Base-by-base conservation (phyloP, 148 eudicot species). In the Nyssa sinensis region DNA sequence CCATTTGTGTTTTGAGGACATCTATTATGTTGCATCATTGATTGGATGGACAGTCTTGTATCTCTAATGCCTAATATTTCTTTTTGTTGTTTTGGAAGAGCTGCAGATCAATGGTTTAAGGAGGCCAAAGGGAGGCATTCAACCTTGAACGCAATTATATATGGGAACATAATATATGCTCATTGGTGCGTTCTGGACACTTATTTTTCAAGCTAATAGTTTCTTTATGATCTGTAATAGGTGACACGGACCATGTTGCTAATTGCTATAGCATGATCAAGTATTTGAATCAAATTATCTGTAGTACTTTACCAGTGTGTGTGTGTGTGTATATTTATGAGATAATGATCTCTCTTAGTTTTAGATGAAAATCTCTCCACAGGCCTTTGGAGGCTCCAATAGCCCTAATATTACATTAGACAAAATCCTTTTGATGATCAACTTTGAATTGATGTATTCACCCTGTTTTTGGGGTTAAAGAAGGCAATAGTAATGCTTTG, bases 31-130 rank as follows among this genome's bases (percentile, higher is more conserved):
- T 62, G 59, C 37, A 35, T 23, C 29, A 27, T 64, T 31, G 30
- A 41, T 16, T 28, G 33, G 31, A 70, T 64, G 31, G 21, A 41
- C 77, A 33, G 70, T 47, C 37, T 39, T 65, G 6, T 25, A 49
- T 34, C 1, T 71, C 6, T 81, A 32, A 49, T 71, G 62, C 75
- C 84, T 81, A 61, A 83, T 67, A 71, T 69, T 81, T 81, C 37
- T 41, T 80, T 82, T 64, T 66, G 23, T 73, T 78, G 62, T 86
- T 84, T 66, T 86, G 88, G 82, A 83, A 94, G 98, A 84, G 97
- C 90, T 92, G 98, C 98, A 78, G 97, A 95, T 85, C 79, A 70
- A 80, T 95, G 98, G 96, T 95, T 95, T 73, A 79, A 76, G 87
- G 96, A 87, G 89, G 98, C 98, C 25, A 95, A 95, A 84, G 90